phyloP scores from a whole-genome alignment of 768 basidiomycete species.

The Hydnomerulius pinastri region DNA sequence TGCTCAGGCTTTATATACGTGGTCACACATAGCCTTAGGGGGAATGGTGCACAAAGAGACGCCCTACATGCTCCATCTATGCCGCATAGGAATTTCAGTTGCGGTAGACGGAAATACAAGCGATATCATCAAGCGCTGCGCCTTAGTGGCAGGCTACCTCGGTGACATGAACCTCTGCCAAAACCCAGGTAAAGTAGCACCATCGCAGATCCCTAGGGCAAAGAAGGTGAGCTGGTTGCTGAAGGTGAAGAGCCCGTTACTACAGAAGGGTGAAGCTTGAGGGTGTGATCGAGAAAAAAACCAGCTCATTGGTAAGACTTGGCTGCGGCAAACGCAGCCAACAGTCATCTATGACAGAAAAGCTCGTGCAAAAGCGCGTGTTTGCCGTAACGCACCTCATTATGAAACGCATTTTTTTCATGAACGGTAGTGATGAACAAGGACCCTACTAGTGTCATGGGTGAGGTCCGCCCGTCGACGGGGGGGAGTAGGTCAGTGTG shows the following conservation, averaged over 20 bases:
- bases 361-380: conserved; percentile 7
- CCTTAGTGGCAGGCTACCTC: not conserved
- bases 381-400: conserved; percentile 12
- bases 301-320: not conserved
- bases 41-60: not conserved
- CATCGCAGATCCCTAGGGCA: conserved; percentile 1
- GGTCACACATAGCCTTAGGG: conserved; percentile 10
- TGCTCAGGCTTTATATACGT: conserved; percentile 17
- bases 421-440: conserved; percentile 17
- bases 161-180: conserved; percentile 9
- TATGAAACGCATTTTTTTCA: conserved; percentile 19
- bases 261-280: not conserved
- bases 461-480: too few relatives aligned
- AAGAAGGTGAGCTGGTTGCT: not conserved
- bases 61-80: not conserved
- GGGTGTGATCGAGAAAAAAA: conserved; percentile 2
- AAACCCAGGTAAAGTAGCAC: not conserved
- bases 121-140: conserved; percentile 13
- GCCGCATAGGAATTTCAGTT: conserved; percentile 5
- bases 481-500: too few relatives aligned
- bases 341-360: conserved; percentile 4
- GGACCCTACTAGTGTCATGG: too few relatives aligned
- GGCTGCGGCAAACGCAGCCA: not conserved
- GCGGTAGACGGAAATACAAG: conserved; percentile 22
- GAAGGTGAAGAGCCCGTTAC: conserved; percentile 3